Percentiles rank a stretch among this genome's conserved stretches.
Conservation (phyloP, 306 rosid genomes). For the Ziziphus jujuba region DNA sequence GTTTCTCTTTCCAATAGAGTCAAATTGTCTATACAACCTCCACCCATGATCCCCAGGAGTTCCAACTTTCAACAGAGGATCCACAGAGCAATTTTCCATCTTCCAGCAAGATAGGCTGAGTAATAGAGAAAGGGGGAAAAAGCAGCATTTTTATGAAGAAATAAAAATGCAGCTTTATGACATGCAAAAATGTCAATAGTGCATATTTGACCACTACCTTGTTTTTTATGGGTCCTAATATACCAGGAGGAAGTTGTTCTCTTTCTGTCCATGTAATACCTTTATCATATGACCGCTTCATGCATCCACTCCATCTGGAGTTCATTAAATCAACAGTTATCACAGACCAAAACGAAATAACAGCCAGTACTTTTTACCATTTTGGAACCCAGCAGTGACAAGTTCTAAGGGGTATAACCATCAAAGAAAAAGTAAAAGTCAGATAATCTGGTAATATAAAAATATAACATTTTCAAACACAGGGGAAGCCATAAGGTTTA, state of each 20-base stretch:
- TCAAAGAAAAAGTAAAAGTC: not conserved
- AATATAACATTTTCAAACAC: no score
- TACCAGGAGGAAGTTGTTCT: constrained; percentile 97
- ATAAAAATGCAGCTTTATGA: not conserved
- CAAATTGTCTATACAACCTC: constrained; percentile 52
- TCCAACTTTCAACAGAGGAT: constrained; percentile 98
- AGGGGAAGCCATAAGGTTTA: no score
- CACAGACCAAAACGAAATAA: not conserved
- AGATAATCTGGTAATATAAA: no score
- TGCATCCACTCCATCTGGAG: constrained; percentile 87
- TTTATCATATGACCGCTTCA: constrained; percentile 80
- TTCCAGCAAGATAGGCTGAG: constrained; percentile 88
- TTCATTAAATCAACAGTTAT: constrained; percentile 22
- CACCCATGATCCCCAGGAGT: constrained; percentile 96
- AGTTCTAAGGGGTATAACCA: not conserved
- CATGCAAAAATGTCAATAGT: not conserved
- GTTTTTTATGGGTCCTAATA: constrained; percentile 94
- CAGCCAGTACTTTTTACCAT: not conserved
- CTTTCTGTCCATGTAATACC: constrained; percentile 78
- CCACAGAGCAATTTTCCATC: constrained; percentile 79
- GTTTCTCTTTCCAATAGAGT: constrained; percentile 19
- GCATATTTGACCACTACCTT: constrained; percentile 52
- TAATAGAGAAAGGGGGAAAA: constrained; percentile 18
- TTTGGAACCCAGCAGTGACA: not conserved
- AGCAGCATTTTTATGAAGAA: not conserved